These are phyloP conservation scores for Blastobotrys muscicola DNA, from an alignment of 805 yeast genomes.

Conservation along the genomic window DNA sequence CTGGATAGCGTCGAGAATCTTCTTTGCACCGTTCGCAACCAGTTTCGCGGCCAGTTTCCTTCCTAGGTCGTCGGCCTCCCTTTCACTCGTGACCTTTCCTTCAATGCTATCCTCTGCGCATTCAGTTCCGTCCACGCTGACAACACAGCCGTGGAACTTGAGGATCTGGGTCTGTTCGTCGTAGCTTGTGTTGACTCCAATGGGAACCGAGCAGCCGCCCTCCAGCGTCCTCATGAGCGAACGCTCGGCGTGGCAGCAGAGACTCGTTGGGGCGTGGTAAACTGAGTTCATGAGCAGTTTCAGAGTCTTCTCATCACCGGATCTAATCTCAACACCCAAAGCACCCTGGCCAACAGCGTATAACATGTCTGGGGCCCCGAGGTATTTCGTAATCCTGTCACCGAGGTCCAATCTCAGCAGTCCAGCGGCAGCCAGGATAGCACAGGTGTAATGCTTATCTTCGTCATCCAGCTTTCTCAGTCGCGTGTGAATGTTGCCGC, in stretches of 20 bases:
- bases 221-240: slow-evolving; percentile 78
- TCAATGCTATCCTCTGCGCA: slow-evolving; percentile 49
- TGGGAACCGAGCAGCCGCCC: slow-evolving; percentile 98
- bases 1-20: slow-evolving; percentile 70
- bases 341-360: slow-evolving; percentile 99
- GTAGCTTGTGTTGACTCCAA: slow-evolving; percentile 69
- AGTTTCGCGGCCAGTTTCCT: slow-evolving; percentile 54
- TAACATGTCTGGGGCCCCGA: slow-evolving; percentile 73
- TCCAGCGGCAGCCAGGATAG: slow-evolving; percentile 90
- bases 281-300: slow-evolving; percentile 49
- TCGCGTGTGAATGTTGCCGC: slow-evolving; percentile 82
- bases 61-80: slow-evolving; percentile 68
- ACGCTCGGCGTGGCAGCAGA: slow-evolving; percentile 82
- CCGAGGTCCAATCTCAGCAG: slow-evolving; percentile 61
- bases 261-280: slow-evolving; percentile 54
- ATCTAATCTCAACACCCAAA: slow-evolving; percentile 80
- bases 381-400: slow-evolving; percentile 62
- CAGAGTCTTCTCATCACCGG: slow-evolving; percentile 50
- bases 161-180: slow-evolving; percentile 39
- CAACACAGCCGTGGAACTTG: slow-evolving; percentile 60
- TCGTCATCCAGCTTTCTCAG: slow-evolving; percentile 69
- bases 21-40: slow-evolving; percentile 70
- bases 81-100: slow-evolving; percentile 32
- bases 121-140: slow-evolving; percentile 72
- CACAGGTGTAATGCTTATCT: slow-evolving; percentile 54